Conservation (phyloP, 2,329 filamentous ascomycete species). For the Colletotrichum navitas region DNA sequence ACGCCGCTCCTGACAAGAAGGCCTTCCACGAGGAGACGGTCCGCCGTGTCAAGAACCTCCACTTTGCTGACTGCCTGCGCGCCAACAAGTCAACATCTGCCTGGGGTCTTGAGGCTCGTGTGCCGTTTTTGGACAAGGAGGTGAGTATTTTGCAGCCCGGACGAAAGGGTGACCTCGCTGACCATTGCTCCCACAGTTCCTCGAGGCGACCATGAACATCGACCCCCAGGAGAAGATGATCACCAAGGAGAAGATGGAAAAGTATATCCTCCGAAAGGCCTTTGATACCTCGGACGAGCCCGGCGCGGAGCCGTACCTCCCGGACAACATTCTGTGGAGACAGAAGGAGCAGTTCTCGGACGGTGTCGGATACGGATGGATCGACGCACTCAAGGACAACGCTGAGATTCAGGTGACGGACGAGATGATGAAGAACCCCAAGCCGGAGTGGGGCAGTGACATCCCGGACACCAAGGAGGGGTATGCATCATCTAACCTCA, state of each 20-base stretch:
- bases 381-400: slow-evolving; percentile 95
- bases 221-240: slow-evolving; percentile 98
- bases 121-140: slow-evolving; percentile 97
- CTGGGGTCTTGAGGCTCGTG: slow-evolving; percentile 97
- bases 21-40: slow-evolving; percentile 98
- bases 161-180: neutral
- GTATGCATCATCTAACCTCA: slow-evolving; percentile 56
- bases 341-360: slow-evolving; percentile 99
- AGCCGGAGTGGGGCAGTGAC: slow-evolving; percentile 93
- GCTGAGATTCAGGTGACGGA: slow-evolving; percentile 91
- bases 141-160: slow-evolving; percentile 53
- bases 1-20: slow-evolving; percentile 89
- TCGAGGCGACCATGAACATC: slow-evolving; percentile 92
- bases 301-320: slow-evolving; percentile 86
- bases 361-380: slow-evolving; percentile 99
- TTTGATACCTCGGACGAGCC: slow-evolving; percentile 95
- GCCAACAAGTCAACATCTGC: slow-evolving; percentile 99
- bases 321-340: slow-evolving; percentile 94
- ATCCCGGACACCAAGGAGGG: slow-evolving; percentile 97
- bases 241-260: slow-evolving; percentile 88
- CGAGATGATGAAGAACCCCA: slow-evolving; percentile 98
- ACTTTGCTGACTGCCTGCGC: slow-evolving; percentile 94
- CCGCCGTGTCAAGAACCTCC: slow-evolving; percentile 94
- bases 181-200: slow-evolving; percentile 70
- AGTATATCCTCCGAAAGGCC: slow-evolving; percentile 97